Base-by-base conservation (phyloP, 306 rosid species). In the Prunus dulcis region DNA sequence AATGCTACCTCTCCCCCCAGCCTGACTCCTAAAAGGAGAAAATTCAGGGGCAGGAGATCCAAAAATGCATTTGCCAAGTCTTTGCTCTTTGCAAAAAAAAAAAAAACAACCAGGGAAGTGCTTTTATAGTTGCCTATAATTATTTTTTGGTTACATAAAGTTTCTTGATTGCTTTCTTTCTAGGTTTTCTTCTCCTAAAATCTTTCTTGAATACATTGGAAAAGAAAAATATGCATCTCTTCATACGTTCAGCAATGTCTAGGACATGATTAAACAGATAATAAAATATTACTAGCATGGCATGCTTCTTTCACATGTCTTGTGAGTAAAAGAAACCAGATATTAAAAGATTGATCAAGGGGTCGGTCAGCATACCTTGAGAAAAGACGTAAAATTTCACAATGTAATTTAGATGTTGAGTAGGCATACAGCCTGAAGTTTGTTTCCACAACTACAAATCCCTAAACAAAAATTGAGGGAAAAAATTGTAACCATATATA, bases 391-490 rank as follows among this genome's bases (percentile, higher is more conserved):
- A 95, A 89, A 77, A 95, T 92, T 87, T 95, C 97, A 83, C 93
- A 92, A 74, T 90, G 99, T 78, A 95, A 87, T 79, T 85, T 95
- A 58, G 97, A 95, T 74, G 96, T 38, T 15, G 99, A 92, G 87
- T 95, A 92, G 47, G 99, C 99, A 76, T 95, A 92, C 74, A 88
- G 81, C 80, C 97, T 87, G 82, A 95, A 95, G 79, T 95, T 95
- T 61, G 97, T 92, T 83, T 95, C 99, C 75, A 92, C 97, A 30
- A 95, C 97, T 62, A 92, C 97, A 76, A 89, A 92, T 27, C 97
- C 97, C 99, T 92, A 82, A 51, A 80, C 58, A 71, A 55, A 52
- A 65, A 51, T 62, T 43, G 23, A 78, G 45, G 11, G 2, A 17
- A 71, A 19, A 11, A 46, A 70, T 50, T 10, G 23, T 55, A 58